Evolutionary conservation across 306 rosid genomes (phyloP).

Genomic region (Bauhinia variegata): DNA sequence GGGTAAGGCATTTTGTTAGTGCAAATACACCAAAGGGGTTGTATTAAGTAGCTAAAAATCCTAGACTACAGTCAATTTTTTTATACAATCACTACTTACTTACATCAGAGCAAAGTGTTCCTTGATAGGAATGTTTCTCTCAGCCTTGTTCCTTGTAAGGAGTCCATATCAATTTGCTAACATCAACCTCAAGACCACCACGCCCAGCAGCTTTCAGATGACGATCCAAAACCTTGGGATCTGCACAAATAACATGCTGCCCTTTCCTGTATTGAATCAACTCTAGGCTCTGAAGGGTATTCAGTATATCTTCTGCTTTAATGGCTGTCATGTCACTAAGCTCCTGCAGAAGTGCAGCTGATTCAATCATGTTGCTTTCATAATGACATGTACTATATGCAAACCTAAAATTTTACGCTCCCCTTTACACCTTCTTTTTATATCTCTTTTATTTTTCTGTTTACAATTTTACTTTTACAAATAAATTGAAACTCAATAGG

Average conservation of each 20-base stretch:
- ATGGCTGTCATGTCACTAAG: constrained; percentile 99
- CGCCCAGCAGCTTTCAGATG: constrained; percentile 98
- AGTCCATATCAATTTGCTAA: constrained; percentile 93
- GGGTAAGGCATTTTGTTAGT: background rate
- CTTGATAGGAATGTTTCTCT: background rate
- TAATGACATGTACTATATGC: no score
- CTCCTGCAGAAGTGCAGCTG: constrained; percentile 56
- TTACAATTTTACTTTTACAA: no score
- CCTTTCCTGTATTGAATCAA: constrained; percentile 97
- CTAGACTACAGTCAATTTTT: constrained; percentile 32
- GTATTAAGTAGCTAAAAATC: constrained; percentile 12
- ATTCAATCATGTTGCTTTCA: constrained; percentile 13
- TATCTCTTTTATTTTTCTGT: no score
- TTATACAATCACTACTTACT: constrained; percentile 33
- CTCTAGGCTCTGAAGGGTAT: constrained; percentile 85
- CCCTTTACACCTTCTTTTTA: no score
- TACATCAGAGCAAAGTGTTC: background rate
- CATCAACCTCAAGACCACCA: constrained; percentile 96
- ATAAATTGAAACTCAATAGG: no score
- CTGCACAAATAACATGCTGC: constrained; percentile 97
- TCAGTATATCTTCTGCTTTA: constrained; percentile 90
- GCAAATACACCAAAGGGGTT: constrained; percentile 26
- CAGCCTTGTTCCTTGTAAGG: constrained; percentile 88
- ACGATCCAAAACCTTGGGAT: constrained; percentile 95
- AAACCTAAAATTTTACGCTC: no score